Evolutionary conservation across 208 protist species (phyloP).

Genomic region (Leishmania gerbilli): DNA sequence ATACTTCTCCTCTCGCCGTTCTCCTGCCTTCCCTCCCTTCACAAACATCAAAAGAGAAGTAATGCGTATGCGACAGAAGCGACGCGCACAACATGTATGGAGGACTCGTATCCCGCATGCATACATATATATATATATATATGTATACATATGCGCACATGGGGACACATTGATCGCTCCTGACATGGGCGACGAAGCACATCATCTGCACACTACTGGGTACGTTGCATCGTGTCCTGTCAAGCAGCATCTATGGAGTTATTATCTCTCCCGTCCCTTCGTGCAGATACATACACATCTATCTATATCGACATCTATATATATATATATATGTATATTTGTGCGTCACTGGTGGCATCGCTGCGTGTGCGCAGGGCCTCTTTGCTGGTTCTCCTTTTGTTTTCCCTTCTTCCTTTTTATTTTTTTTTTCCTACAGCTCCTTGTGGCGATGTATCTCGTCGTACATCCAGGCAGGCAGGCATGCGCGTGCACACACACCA

Average conservation of each 20-base stretch:
- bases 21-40: neutral
- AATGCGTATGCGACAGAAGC: neutral
- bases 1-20: neutral
- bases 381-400: neutral
- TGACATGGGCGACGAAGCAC: neutral
- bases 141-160: neutral
- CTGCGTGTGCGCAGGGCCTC: neutral
- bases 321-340: neutral
- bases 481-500: no score
- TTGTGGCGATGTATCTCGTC: neutral
- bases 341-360: no score
- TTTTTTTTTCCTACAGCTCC: slow-evolving; percentile 26
- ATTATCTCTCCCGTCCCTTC: neutral
- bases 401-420: slow-evolving; percentile 8
- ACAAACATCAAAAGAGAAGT: neutral
- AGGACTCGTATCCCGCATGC: neutral
- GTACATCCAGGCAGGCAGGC: no score
- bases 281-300: neutral
- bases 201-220: neutral
- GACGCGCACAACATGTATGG: neutral
- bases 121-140: neutral
- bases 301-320: neutral
- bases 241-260: neutral
- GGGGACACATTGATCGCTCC: neutral
- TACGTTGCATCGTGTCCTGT: neutral